These are phyloP conservation scores for Paraleonurus japonicus DNA, from an alignment of 257 asterid genomes.

Conservation along the genomic window DNA sequence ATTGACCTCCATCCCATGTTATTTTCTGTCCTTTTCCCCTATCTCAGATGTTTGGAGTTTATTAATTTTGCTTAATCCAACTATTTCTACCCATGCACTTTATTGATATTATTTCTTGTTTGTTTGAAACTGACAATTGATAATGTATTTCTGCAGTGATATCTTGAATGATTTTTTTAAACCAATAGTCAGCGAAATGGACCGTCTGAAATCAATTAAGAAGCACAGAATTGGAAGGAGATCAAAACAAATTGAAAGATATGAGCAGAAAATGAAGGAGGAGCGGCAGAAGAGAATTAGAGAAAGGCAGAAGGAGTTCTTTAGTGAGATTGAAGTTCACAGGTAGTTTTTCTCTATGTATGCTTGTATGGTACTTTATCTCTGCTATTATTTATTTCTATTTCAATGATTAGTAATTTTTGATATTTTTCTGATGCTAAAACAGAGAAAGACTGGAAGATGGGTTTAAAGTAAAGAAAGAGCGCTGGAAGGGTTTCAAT, in stretches of 20 bases:
- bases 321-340: slow-evolving; percentile 91
- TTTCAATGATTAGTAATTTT: slow-evolving; percentile 3
- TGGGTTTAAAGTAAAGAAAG: slow-evolving; percentile 86
- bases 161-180: slow-evolving; percentile 78
- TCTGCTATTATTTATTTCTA: slow-evolving; percentile 22
- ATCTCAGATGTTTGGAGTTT: not conserved
- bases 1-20: not conserved
- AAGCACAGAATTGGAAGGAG: slow-evolving; percentile 97
- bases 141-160: slow-evolving; percentile 57
- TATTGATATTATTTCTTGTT: slow-evolving; percentile 18
- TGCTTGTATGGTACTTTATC: slow-evolving; percentile 13
- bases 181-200: slow-evolving; percentile 81
- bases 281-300: slow-evolving; percentile 93
- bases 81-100: slow-evolving; percentile 10
- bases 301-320: slow-evolving; percentile 97
- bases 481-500: slow-evolving; percentile 93
- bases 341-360: slow-evolving; percentile 47
- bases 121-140: slow-evolving; percentile 23
- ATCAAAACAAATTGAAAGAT: slow-evolving; percentile 91
- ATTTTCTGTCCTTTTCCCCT: not conserved
- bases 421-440: slow-evolving; percentile 20
- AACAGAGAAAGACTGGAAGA: slow-evolving; percentile 94
- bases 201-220: slow-evolving; percentile 81
- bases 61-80: slow-evolving; percentile 1
- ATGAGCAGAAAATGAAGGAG: slow-evolving; percentile 98